Conservation (phyloP, 1,284 basidiomycete species). For the Exobasidium rhododendri region DNA sequence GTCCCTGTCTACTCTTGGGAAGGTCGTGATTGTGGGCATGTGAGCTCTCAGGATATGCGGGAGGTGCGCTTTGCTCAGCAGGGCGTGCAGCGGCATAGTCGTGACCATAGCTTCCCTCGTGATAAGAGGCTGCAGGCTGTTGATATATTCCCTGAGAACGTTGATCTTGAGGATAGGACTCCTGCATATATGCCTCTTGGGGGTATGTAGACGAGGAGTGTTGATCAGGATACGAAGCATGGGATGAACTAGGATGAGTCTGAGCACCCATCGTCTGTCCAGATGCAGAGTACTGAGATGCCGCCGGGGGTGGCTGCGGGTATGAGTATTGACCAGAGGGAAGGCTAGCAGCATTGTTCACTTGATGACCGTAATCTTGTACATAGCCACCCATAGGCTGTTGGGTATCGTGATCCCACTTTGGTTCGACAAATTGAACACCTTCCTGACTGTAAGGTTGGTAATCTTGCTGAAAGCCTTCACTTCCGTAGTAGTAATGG, state of each 20-base stretch:
- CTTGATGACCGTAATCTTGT: neutral
- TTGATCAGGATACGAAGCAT: slow-evolving; percentile 3
- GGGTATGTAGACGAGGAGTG: neutral
- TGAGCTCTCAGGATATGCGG: neutral
- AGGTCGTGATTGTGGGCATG: neutral
- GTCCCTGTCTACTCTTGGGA: neutral
- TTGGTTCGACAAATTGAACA: neutral
- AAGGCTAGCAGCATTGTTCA: neutral
- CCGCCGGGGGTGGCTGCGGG: neutral
- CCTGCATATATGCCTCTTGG: neutral
- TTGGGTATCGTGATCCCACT: neutral
- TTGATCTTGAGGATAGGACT: neutral
- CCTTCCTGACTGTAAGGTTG: neutral
- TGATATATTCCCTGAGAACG: neutral
- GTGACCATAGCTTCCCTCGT: neutral
- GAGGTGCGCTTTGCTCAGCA: neutral
- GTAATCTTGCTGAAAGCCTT: slow-evolving; percentile 3
- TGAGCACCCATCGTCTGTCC: neutral
- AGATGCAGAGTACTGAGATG: too few species aligned
- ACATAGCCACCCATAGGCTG: neutral
- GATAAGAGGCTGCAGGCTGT: neutral
- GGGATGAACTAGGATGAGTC: neutral
- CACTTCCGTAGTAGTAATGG: neutral
- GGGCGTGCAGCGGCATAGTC: neutral
- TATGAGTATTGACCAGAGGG: neutral